Base-by-base conservation (phyloP, 2,329 filamentous ascomycete genomes). In the Xylariales sp. region DNA sequence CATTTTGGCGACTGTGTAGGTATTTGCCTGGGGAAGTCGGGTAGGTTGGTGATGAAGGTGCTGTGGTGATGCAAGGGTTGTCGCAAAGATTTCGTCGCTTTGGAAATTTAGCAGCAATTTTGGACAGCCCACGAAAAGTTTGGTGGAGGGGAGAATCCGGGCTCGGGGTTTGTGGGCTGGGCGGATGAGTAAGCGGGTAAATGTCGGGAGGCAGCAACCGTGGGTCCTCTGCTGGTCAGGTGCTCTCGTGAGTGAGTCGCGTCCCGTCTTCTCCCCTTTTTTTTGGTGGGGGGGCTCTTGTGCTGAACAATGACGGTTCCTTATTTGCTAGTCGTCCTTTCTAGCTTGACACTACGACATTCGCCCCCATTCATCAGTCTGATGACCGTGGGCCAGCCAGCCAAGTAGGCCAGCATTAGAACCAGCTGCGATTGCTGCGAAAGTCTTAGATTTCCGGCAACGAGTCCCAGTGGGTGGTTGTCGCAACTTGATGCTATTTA, bases 1-100 rank as follows among this genome's bases (percentile, higher is more conserved):
- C 93, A 97, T 98, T 74, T 80, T 90, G 65, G 62, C 70, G 63
- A 52, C 51, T 62, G 51, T 52, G 42, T 52, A 46, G 51, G 46
- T 51, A 56, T 53, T 52, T 49, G 51, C 49, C 45, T 51, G 49
- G 52, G 45, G 47, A 44, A 51, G 51, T 54, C 49, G 51, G 38
- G 46, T 54, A 50, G 42, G 33, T 20, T 35, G 33, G 34, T 17
- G 19, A 37, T 24, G 34, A 25, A 29, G 29, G 25, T 37, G 34
- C 34, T 29, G 34, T 17, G 29, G 15, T 20, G 20, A 23, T 17
- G 23, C 23, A 29, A 37, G 13, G 15, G 25, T 37, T 25, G 34
- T 37, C 34, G 29, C 34, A 21, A 37, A 25, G 23, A 16, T 13
- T n/a, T n/a, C n/a, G 18, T 33, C 14, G 19, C 20, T 33, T 23